phyloP scores from a whole-genome alignment of 257 asterid species.

The Schizonepeta tenuifolia region DNA sequence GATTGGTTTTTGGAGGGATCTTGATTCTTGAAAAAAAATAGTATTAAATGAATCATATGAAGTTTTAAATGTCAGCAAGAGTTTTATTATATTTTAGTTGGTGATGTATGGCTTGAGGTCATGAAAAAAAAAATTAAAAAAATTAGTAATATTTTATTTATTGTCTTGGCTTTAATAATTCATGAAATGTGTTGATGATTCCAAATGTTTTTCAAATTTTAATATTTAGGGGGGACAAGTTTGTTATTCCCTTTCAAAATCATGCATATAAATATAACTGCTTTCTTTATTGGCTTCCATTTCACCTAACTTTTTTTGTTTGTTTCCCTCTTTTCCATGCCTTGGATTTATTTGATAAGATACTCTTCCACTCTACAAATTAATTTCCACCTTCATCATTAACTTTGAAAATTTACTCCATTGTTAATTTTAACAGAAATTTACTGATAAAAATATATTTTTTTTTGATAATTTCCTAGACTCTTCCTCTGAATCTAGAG shows the following conservation, averaged over 20 bases:
- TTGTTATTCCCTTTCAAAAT: conserved; percentile 7
- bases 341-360: conserved; percentile 23
- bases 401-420: background rate
- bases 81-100: conserved; percentile 26
- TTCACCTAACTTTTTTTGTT: conserved; percentile 33
- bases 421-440: background rate
- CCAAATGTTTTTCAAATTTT: conserved; percentile 22
- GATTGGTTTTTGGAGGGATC: conserved; percentile 31
- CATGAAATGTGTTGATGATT: conserved; percentile 23
- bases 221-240: background rate
- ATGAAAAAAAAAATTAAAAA: background rate
- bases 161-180: background rate
- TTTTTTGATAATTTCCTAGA: background rate
- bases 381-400: conserved; percentile 14
- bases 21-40: conserved; percentile 35
- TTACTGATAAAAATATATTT: background rate
- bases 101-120: conserved; percentile 52
- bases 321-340: conserved; percentile 13
- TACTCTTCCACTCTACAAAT: conserved; percentile 18
- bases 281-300: conserved; percentile 30
- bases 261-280: conserved; percentile 17
- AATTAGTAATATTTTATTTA: background rate
- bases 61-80: conserved; percentile 8
- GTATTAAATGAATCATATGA: conserved; percentile 16
- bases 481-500: no score